Evolutionary conservation across 2,329 filamentous ascomycete species (phyloP), one percentile per base, ranked within the genome.

Genomic region (Trichothecium roseum): DNA sequence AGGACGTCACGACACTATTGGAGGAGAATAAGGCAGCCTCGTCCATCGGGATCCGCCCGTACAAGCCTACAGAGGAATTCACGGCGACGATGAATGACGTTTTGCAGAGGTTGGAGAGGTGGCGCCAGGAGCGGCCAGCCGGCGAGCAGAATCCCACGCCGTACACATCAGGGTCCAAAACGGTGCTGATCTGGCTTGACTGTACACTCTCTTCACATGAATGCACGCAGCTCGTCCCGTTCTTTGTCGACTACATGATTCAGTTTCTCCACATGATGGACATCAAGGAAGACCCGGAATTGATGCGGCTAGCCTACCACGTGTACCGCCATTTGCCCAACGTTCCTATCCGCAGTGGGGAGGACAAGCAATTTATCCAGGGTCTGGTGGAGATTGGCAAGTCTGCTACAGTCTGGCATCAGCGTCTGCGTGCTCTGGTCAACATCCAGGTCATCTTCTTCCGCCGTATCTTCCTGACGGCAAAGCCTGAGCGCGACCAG

Each of bases 401-500:
- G 49, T 81, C 75, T 7, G 84, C 88, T 1, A 64, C 77, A 3
- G 91, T 84, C 37, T 98, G 91, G 91, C 91, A 98, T 58, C 91
- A 98, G 62, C 83, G 91, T 32, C 71, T 98, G 28, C 78, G 93
- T 18, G 86, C 94, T 30, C 75, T 98, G 46, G 88, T 98, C 62
- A 96, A 96, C 61, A 95, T 98, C 69, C 93, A 98, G 52, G 89
- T 96, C 44, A 81, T 98, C 48, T 98, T 95, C 66, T 98, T 96
- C 75, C 82, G 91, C 34, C 84, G 89, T 18, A 73, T 98, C 27
- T 98, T 98, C 68, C 66, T 96, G 18, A 84, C 93, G 45, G 74
- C 78, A 22, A 66, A 73, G 6, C 62, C 72, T 7, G 81, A 94
- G 54, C 83, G 91, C 36, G 73, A 85, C 47, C 72, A 76, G 24